Base-by-base conservation (phyloP, 75 land plant genomes). In the Sequoia sempervirens region DNA sequence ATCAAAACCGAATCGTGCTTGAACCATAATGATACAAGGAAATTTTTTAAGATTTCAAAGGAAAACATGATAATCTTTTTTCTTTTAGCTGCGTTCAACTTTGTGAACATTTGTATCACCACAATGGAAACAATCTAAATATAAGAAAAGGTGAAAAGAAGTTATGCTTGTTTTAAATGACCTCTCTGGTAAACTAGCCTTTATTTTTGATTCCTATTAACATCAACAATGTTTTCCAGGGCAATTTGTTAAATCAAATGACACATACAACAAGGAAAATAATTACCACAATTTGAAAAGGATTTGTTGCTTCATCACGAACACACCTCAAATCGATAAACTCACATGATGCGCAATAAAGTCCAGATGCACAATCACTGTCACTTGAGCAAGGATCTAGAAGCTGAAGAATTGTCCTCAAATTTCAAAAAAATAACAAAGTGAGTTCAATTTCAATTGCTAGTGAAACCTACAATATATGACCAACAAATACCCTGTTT, bases 321-420 rank as follows among this genome's bases (percentile, higher is more conserved):
- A 70, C 32, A 32, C 73, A 70, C 73, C 36, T 70, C 36, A 30
- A 32, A 2, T 70, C 8, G 15, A 12, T 30, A 70, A 8, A 2
- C 4, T 30, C 32, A 53, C 94, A 94, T 23, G 87, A 85, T 80
- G 82, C 82, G 83, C 96, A 94, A 53, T 89, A 91, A 30, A 92
- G 79, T 73, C 94, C 92, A 37, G 87, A 79, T 74, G 38, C 84
- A 53, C 96, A 94, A 87, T 92, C 96, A 54, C 64, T 70, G 82
- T 92, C 84, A 4, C 83, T 66, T 1, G 87, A 82, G 70, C 96
- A 94, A 30, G 45, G 66, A 79, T 91, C 92, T 20, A 83, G 82
- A 32, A 92, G 78, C 96, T 94, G 80, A 46, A 86, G 6, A 83
- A 82, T 82, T 32, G 15, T 82, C 58, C n/a, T 37, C 73, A 70